These are phyloP conservation scores for Skeletonema menzelii DNA, from an alignment of 108 stramenopile genomes.

Conservation along the genomic window DNA sequence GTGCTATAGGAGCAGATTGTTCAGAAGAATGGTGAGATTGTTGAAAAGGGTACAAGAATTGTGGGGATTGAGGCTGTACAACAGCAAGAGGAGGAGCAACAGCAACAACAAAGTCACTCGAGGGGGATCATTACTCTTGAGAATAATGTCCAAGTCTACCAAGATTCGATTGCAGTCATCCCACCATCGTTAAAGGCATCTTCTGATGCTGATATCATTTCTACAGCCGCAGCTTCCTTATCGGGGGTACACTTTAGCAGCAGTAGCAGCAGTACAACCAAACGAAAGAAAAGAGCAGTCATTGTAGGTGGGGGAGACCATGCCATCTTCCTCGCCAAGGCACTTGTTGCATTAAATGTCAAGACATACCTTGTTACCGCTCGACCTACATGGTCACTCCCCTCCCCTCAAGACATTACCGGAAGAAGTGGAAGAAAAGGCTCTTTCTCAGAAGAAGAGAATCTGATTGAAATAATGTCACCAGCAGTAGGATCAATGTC, in stretches of 20 bases:
- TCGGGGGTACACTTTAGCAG: constrained; percentile 53
- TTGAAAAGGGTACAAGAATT: not conserved
- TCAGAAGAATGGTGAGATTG: not conserved
- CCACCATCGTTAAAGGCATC: constrained; percentile 32
- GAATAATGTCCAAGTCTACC: constrained; percentile 13
- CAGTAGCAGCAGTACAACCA: constrained; percentile 2
- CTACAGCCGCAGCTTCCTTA: constrained; percentile 48
- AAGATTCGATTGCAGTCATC: constrained; percentile 55
- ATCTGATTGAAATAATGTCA: constrained; percentile 39
- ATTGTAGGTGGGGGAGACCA: constrained; percentile 61
- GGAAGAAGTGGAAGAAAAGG: no score
- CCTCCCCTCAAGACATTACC: constrained; percentile 22
- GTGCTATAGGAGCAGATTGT: not conserved
- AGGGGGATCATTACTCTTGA: not conserved
- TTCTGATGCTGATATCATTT: constrained; percentile 47
- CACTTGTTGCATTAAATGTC: not conserved
- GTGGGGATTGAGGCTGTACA: not conserved
- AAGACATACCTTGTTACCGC: constrained; percentile 7
- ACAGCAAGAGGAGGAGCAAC: not conserved
- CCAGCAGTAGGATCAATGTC: constrained; percentile 56
- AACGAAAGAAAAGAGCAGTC: constrained; percentile 34
- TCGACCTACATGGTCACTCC: constrained; percentile 6
- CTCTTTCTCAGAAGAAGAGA: not conserved
- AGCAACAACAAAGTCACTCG: not conserved
- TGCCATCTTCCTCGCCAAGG: constrained; percentile 55